Conservation (phyloP, 257 asterid species). For the Fraxinus excelsior region DNA sequence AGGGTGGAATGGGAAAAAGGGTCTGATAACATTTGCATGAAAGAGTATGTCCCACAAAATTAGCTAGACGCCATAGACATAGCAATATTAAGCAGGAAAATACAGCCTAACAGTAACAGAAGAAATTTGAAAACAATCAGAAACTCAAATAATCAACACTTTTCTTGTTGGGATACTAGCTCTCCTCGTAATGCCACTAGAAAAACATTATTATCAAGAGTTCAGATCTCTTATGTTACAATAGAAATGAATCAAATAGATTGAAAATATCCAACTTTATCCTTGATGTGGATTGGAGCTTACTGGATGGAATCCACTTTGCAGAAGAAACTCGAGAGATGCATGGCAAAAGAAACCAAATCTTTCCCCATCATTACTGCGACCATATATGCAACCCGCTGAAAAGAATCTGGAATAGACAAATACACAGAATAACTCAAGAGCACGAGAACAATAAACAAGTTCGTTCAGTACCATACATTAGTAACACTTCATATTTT, state of each 20-base stretch:
- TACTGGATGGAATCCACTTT: constrained; percentile 92
- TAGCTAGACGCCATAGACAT: neutral
- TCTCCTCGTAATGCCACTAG: neutral
- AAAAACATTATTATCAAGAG: constrained; percentile 9
- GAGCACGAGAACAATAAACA: constrained; percentile 18
- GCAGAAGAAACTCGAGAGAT: constrained; percentile 96
- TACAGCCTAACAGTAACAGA: constrained; percentile 10
- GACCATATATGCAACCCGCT: constrained; percentile 87
- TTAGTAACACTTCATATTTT: neutral
- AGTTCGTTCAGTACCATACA: constrained; percentile 10
- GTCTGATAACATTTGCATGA: constrained; percentile 6
- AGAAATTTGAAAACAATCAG: neutral
- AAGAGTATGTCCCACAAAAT: constrained; percentile 17
- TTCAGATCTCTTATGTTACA: constrained; percentile 24
- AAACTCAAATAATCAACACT: constrained; percentile 6
- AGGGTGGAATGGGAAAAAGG: neutral
- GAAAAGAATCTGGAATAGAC: constrained; percentile 65
- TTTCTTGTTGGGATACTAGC: neutral
- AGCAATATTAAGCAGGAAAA: constrained; percentile 11
- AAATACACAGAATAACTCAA: constrained; percentile 24
- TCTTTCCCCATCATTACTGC: constrained; percentile 82
- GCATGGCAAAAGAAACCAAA: constrained; percentile 97
- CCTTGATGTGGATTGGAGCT: constrained; percentile 32
- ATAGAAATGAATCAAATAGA: neutral
- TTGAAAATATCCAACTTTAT: constrained; percentile 20